Conservation (phyloP, 2,329 filamentous ascomycete species). For the Colletotrichum australisinense region DNA sequence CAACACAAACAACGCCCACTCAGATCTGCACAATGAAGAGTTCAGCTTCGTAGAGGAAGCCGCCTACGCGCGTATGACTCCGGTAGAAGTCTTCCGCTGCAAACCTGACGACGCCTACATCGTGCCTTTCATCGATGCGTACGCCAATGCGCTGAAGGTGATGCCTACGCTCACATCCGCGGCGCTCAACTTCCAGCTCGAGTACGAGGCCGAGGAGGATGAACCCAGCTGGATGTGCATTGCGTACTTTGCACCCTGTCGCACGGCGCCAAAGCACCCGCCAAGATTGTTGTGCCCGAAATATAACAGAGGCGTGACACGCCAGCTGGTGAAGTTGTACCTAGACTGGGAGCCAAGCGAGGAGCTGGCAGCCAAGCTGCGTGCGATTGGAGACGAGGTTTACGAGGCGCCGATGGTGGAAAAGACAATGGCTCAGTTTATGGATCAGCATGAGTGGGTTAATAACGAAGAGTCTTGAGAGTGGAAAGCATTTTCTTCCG, state of each 20-base stretch:
- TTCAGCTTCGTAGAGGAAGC: not conserved
- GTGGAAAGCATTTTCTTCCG: not conserved
- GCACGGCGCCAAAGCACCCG: not conserved
- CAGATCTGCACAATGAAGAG: not conserved
- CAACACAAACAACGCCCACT: not conserved
- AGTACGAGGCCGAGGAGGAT: not conserved
- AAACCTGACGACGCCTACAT: not conserved
- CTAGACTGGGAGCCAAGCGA: not conserved
- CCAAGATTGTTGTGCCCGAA: not conserved
- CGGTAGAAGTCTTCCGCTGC: not conserved
- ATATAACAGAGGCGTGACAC: not conserved
- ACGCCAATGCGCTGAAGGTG: not conserved
- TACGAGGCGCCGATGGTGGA: not conserved
- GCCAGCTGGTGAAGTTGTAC: not conserved
- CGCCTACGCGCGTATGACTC: not conserved
- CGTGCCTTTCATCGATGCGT: not conserved
- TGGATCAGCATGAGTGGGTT: not conserved
- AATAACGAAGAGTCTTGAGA: not conserved
- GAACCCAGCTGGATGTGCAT: conserved; percentile 7
- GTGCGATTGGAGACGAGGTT: not conserved
- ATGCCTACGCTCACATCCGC: not conserved
- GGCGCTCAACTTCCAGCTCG: not conserved
- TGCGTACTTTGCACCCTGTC: not conserved
- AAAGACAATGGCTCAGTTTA: not conserved
- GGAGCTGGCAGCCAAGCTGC: not conserved